A percentile compares a stretch with the other conserved stretches of the same genome.
Evolutionary conservation across 192 early-diverging fungal genomes (phyloP).

Genomic region (Rhizophagus sp.): DNA sequence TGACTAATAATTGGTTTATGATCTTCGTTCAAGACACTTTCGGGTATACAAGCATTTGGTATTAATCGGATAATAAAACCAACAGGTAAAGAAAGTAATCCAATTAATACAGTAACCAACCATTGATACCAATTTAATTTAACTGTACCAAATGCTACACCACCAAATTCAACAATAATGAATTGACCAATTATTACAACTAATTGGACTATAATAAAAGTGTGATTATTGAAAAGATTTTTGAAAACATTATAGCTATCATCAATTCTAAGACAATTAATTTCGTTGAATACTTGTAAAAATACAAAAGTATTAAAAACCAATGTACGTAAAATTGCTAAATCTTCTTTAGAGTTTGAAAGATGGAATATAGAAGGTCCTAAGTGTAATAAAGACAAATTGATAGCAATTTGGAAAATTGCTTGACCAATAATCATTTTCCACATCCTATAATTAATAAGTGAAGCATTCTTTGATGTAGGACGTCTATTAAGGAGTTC

Average conservation of each 20-base stretch:
- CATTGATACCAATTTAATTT: slow-evolving; percentile 70
- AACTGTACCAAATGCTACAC: slow-evolving; percentile 84
- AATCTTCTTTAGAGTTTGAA: slow-evolving; percentile 35
- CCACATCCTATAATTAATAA: slow-evolving; percentile 90
- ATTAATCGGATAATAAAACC: slow-evolving; percentile 78
- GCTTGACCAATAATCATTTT: slow-evolving; percentile 91
- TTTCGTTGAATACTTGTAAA: slow-evolving; percentile 92
- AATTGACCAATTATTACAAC: slow-evolving; percentile 74
- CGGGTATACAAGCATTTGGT: slow-evolving; percentile 62
- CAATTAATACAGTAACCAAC: slow-evolving; percentile 77
- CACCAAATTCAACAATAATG: slow-evolving; percentile 86
- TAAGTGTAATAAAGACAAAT: slow-evolving; percentile 58
- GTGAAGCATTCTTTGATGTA: slow-evolving; percentile 65
- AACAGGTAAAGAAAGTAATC: slow-evolving; percentile 77
- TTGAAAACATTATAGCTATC: slow-evolving; percentile 85
- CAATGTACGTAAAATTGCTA: slow-evolving; percentile 67
- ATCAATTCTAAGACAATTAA: slow-evolving; percentile 87
- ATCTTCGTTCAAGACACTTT: slow-evolving; percentile 37
- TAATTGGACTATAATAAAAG: slow-evolving; percentile 78
- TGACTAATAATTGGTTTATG: slow-evolving; percentile 32
- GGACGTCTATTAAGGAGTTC: slow-evolving; percentile 83
- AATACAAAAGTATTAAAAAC: slow-evolving; percentile 96
- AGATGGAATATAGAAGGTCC: slow-evolving; percentile 68
- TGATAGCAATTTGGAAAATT: slow-evolving; percentile 83
- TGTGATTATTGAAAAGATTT: slow-evolving; percentile 76